phyloP scores from a whole-genome alignment of 495 filamentous ascomycete species.

The Xylaria nigripes region DNA sequence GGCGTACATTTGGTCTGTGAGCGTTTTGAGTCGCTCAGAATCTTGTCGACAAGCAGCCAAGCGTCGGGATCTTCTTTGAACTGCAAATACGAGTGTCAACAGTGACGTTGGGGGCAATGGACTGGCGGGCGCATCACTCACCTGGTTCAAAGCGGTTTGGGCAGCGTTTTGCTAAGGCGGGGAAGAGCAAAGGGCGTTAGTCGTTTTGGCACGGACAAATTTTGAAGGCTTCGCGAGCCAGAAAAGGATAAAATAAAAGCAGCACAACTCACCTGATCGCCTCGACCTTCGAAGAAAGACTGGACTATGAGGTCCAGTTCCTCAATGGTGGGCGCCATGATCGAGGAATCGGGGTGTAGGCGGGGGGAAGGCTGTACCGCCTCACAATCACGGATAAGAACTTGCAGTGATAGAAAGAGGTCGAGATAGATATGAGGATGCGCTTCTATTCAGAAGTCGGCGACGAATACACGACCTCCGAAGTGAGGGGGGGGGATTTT shows the following conservation, averaged over 20 bases:
- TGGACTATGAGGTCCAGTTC: slow-evolving; percentile 95
- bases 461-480: neutral
- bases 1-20: slow-evolving; percentile 89
- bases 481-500: neutral
- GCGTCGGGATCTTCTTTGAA: slow-evolving; percentile 98
- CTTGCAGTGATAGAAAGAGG: slow-evolving; percentile 9
- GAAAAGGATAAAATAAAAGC: neutral
- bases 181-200: slow-evolving; percentile 26
- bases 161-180: slow-evolving; percentile 86
- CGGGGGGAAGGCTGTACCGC: slow-evolving; percentile 25
- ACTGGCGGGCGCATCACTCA: slow-evolving; percentile 39
- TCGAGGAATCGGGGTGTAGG: slow-evolving; percentile 18
- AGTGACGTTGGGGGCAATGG: slow-evolving; percentile 7
- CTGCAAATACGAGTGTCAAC: slow-evolving; percentile 41
- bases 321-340: slow-evolving; percentile 59
- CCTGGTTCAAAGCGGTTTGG: slow-evolving; percentile 88
- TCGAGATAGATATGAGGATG: neutral
- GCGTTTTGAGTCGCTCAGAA: slow-evolving; percentile 81
- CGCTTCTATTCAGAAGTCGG: neutral
- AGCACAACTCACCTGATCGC: slow-evolving; percentile 62
- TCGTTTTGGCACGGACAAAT: slow-evolving; percentile 9
- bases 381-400: slow-evolving; percentile 15
- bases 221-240: neutral
- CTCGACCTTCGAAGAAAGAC: slow-evolving; percentile 93
- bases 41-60: slow-evolving; percentile 94